Conservation (phyloP, 129 eudicot genomes). For the Chrysanthemum lavandulifolium region DNA sequence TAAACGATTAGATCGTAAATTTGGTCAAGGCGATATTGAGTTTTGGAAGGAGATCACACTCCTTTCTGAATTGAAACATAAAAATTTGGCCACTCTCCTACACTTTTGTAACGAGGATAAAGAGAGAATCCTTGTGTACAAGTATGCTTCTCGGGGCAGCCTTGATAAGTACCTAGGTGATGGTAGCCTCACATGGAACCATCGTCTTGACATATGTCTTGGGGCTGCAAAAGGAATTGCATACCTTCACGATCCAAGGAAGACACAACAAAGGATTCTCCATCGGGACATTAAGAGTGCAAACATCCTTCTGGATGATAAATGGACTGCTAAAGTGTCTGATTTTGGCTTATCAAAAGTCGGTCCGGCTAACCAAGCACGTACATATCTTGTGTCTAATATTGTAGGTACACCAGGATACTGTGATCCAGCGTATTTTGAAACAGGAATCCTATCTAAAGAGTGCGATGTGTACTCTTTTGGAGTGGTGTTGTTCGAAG, state of each 20-base stretch:
- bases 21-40: slow-evolving; percentile 19
- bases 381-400: background rate
- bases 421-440: slow-evolving; percentile 17
- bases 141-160: slow-evolving; percentile 19
- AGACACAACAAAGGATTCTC: slow-evolving; percentile 8
- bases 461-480: slow-evolving; percentile 28
- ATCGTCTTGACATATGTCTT: slow-evolving; percentile 10
- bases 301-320: slow-evolving; percentile 15
- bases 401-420: slow-evolving; percentile 16
- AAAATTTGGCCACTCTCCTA: slow-evolving; percentile 8
- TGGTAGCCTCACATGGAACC: slow-evolving; percentile 8
- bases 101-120: slow-evolving; percentile 20
- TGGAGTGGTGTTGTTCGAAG: slow-evolving; percentile 26
- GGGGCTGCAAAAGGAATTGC: slow-evolving; percentile 21
- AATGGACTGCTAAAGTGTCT: slow-evolving; percentile 17
- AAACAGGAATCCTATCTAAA: slow-evolving; percentile 19
- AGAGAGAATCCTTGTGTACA: slow-evolving; percentile 25
- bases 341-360: slow-evolving; percentile 24
- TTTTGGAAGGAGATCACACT: slow-evolving; percentile 21
- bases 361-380: slow-evolving; percentile 21
- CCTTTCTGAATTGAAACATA: slow-evolving; percentile 10
- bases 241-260: slow-evolving; percentile 17
- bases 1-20: slow-evolving; percentile 14
- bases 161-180: slow-evolving; percentile 13
- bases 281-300: slow-evolving; percentile 21